Evolutionary conservation across 2,329 filamentous ascomycete species (phyloP).

Genomic region (Peltaster fructicola): DNA sequence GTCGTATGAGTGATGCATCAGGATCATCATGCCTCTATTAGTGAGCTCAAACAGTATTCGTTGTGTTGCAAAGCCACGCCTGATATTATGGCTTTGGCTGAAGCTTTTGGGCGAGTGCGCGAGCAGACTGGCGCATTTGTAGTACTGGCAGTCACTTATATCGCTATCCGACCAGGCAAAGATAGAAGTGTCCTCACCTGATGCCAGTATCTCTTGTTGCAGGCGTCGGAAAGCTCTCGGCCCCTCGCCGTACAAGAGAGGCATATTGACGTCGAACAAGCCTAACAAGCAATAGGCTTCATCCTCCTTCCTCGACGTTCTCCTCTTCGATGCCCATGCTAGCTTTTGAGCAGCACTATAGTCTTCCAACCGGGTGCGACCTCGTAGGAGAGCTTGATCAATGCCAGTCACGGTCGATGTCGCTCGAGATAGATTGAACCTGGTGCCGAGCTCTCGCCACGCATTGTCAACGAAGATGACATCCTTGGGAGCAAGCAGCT

Average conservation of each 20-base stretch:
- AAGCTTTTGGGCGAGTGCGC: too few relatives aligned
- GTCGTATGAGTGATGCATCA: too few relatives aligned
- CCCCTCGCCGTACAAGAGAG: conserved; percentile 11
- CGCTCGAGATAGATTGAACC: conserved; percentile 1
- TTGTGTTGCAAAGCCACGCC: too few relatives aligned
- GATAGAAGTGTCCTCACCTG: conserved; percentile 9
- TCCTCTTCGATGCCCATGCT: conserved; percentile 9
- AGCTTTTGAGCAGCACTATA: conserved; percentile 7
- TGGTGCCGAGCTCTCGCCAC: background rate
- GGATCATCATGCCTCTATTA: too few relatives aligned
- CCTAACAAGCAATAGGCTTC: conserved; percentile 9
- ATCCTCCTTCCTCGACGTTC: conserved; percentile 9
- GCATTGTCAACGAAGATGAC: conserved; percentile 8
- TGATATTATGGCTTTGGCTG: too few relatives aligned
- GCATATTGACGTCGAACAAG: conserved; percentile 11
- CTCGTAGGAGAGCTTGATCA: conserved; percentile 7
- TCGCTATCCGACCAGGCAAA: conserved; percentile 10
- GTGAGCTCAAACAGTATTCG: too few relatives aligned
- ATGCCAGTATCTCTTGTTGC: conserved; percentile 11
- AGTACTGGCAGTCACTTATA: too few relatives aligned
- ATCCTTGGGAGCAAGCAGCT: conserved; percentile 8
- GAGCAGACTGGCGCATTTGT: too few relatives aligned
- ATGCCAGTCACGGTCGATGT: conserved; percentile 14
- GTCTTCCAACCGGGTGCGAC: background rate
- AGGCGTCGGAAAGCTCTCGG: conserved; percentile 9